phyloP scores from a whole-genome alignment of 805 yeast genomes.

The Starmerella floricola region DNA sequence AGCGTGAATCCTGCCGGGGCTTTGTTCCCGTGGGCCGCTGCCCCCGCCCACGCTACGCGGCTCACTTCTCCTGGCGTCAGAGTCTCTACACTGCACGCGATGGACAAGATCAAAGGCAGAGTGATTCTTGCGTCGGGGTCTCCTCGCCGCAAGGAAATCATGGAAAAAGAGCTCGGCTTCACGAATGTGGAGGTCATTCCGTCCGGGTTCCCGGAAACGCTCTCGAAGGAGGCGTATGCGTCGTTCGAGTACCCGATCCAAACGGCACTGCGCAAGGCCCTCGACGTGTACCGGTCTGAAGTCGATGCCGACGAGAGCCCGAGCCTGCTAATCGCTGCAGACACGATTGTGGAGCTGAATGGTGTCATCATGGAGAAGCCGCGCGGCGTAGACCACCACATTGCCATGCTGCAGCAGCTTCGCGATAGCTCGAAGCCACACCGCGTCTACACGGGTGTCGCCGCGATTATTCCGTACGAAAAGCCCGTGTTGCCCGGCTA shows the following conservation, averaged over 20 bases:
- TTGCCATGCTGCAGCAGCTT: slow-evolving; percentile 38
- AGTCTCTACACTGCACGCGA: too few relatives aligned
- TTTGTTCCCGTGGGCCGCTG: background rate
- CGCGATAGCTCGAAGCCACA: slow-evolving; percentile 37
- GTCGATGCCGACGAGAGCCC: slow-evolving; percentile 29
- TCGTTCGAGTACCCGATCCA: slow-evolving; percentile 52
- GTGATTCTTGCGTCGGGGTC: slow-evolving; percentile 74
- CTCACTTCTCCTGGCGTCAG: background rate
- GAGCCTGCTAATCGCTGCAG: slow-evolving; percentile 45
- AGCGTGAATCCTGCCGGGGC: background rate
- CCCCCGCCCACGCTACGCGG: background rate
- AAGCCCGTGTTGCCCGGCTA: slow-evolving; percentile 35
- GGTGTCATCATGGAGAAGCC: slow-evolving; percentile 74
- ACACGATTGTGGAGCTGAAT: slow-evolving; percentile 55
- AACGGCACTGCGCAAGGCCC: slow-evolving; percentile 59
- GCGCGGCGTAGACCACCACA: slow-evolving; percentile 38
- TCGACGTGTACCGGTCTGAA: slow-evolving; percentile 40
- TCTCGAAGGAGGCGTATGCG: slow-evolving; percentile 41
- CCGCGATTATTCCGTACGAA: slow-evolving; percentile 34
- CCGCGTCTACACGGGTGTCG: slow-evolving; percentile 44
- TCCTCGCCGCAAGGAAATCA: slow-evolving; percentile 65
- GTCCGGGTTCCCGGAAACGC: slow-evolving; percentile 66
- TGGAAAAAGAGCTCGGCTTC: slow-evolving; percentile 37
- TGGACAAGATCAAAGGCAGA: slow-evolving; percentile 17
- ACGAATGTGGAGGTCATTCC: slow-evolving; percentile 35